phyloP scores from a whole-genome alignment of 2,329 filamentous ascomycete genomes.

The Colletotrichum siamense region DNA sequence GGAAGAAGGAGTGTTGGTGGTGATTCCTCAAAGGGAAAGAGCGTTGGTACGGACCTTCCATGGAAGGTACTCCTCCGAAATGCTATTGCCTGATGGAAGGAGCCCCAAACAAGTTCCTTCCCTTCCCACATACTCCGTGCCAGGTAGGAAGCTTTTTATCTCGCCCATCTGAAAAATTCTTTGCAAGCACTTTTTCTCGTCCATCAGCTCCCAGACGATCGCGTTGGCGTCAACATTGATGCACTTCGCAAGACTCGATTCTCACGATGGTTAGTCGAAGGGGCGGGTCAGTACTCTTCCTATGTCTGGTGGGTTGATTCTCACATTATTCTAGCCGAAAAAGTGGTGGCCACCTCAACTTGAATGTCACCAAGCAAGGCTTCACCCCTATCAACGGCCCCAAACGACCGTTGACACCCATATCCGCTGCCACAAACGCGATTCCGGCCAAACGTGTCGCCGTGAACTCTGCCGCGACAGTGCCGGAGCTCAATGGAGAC shows the following conservation, averaged over 20 bases:
- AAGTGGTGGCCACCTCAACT: not conserved
- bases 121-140: rapidly evolving
- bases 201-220: no score
- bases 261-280: not conserved
- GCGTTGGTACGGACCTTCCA: no score
- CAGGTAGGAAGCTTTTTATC: no score
- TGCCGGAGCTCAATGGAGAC: not conserved
- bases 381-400: not conserved
- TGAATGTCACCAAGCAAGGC: not conserved
- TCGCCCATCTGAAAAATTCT: no score
- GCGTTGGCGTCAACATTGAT: not conserved
- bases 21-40: no score
- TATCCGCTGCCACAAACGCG: not conserved
- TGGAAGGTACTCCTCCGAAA: no score
- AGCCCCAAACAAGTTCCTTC: no score
- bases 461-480: not conserved
- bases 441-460: not conserved
- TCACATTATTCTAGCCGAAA: not conserved
- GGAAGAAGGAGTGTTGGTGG: rapidly evolving
- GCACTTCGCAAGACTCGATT: not conserved
- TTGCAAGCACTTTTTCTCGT: no score
- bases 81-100: no score
- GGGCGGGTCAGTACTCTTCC: not conserved
- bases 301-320: not conserved
- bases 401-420: not conserved